Base-by-base conservation (phyloP, 345 rosid genomes). In the Hibiscus tridactylites region DNA sequence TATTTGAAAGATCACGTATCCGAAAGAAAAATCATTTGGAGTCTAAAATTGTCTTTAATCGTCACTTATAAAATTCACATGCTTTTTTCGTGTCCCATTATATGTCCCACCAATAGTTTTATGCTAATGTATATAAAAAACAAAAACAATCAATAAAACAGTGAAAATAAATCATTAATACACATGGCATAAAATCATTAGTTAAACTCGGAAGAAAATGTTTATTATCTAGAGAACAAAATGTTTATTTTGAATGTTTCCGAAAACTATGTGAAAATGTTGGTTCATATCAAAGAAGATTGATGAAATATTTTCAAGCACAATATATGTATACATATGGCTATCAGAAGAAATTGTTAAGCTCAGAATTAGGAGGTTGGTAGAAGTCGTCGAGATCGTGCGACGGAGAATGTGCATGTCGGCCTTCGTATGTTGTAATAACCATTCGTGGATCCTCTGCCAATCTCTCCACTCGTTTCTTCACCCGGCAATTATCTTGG, bases 391-490 rank as follows among this genome's bases (percentile, higher is more conserved):
- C 68, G 5, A 60, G 67, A 37, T 92, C 92, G 13, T 83, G 90
- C 1, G 98, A 89, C 0, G 98, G 99, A 6, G 93, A 88, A 75
- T 95, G 99, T 58, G 68, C 86, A 37, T 95, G 99, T 66, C 99
- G 83, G 37, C 99, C 99, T 81, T 95, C 98, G 63, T 95, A 95
- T 31, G 99, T 92, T 47, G 99, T 95, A 50, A 95, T 95, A 37
- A 95, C 99, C 99, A 95, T 95, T 79, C 98, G 84, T 57, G 98
- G 98, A 76, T 95, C 99, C 75, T 95, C 99, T 0, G 98, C 97
- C 79, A 95, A 80, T 86, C 99, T 85, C 81, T 95, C 99, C 63
- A 95, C 99, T 37, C 99, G 80, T 79, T 95, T 95, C 90, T 95
- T 95, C 57, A 95, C 99, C 4, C 89, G 80, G 76, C 99, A 95